Conservation (phyloP, 2,329 filamentous ascomycete species). For the Colletotrichum gigasporum region DNA sequence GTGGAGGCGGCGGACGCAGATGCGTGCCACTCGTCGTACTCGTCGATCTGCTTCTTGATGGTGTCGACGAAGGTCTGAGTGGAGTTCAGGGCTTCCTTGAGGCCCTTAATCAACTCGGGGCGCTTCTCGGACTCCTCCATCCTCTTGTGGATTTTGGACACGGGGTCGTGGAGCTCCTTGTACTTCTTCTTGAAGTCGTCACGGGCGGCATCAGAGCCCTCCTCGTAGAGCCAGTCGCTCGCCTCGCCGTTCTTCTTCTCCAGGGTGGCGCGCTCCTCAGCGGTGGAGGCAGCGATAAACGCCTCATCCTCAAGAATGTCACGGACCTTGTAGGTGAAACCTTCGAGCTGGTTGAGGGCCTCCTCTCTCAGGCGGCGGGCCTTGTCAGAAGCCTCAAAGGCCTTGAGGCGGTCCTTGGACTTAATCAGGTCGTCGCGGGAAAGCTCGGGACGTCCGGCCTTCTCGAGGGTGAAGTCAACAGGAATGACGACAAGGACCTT, state of each 20-base stretch:
- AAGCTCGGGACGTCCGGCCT: conserved; percentile 59
- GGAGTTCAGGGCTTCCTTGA: conserved; percentile 77
- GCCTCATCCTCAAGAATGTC: conserved; percentile 82
- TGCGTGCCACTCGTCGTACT: conserved; percentile 71
- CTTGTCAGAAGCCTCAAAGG: conserved; percentile 87
- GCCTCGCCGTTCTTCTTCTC: conserved; percentile 73
- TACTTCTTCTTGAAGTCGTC: conserved; percentile 81
- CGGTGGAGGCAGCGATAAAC: conserved; percentile 78
- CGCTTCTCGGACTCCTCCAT: conserved; percentile 77
- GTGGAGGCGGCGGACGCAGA: conserved; percentile 62
- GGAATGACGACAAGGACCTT: conserved; percentile 67
- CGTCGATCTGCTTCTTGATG: conserved; percentile 75
- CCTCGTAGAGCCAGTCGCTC: conserved; percentile 92
- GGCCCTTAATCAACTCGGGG: conserved; percentile 71
- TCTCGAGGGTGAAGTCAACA: conserved; percentile 59
- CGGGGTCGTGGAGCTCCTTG: conserved; percentile 79
- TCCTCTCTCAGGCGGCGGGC: conserved; percentile 83
- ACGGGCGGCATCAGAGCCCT: conserved; percentile 79
- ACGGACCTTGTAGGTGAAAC: conserved; percentile 87
- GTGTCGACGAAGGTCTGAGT: conserved; percentile 75
- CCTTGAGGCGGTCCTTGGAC: conserved; percentile 76
- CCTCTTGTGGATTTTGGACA: conserved; percentile 79
- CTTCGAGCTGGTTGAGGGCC: conserved; percentile 90
- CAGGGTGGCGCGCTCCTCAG: conserved; percentile 72
- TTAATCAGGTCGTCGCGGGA: conserved; percentile 58